Conservation (phyloP, 2,329 filamentous ascomycete species). For the Thielaviopsis cerberus region DNA sequence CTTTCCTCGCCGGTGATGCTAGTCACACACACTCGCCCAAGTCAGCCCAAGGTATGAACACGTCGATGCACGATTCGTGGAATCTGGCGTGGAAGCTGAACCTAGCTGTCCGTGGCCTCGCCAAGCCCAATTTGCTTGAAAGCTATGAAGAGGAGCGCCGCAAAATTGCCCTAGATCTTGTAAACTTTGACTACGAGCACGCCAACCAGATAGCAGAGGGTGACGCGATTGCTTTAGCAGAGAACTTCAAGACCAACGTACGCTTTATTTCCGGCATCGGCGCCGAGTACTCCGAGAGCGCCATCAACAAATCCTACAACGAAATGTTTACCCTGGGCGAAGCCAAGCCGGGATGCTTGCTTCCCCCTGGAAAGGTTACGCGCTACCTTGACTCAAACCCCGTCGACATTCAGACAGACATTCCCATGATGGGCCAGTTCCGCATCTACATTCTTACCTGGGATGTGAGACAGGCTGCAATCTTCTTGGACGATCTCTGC, state of each 20-base stretch:
- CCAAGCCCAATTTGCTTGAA: slow-evolving; percentile 33
- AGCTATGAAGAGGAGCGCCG: slow-evolving; percentile 46
- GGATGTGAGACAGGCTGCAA: slow-evolving; percentile 34
- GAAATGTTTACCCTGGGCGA: slow-evolving; percentile 27
- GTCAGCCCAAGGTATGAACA: slow-evolving; percentile 51
- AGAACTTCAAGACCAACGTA: slow-evolving; percentile 52
- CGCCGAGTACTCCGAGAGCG: slow-evolving; percentile 37
- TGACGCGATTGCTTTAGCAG: slow-evolving; percentile 42
- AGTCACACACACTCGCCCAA: slow-evolving; percentile 57
- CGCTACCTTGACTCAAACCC: slow-evolving; percentile 63
- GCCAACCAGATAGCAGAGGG: slow-evolving; percentile 41
- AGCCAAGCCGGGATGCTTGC: slow-evolving; percentile 33
- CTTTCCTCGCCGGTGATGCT: slow-evolving; percentile 54
- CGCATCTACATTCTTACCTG: slow-evolving; percentile 53
- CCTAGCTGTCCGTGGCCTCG: slow-evolving; percentile 35
- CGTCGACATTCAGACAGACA: slow-evolving; percentile 58
- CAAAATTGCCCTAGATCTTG: slow-evolving; percentile 39
- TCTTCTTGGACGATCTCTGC: slow-evolving; percentile 43
- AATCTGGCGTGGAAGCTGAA: slow-evolving; percentile 39
- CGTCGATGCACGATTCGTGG: slow-evolving; percentile 40
- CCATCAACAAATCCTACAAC: slow-evolving; percentile 27
- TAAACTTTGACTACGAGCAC: slow-evolving; percentile 40
- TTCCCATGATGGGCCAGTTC: slow-evolving; percentile 61
- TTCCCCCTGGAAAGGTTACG: slow-evolving; percentile 51
- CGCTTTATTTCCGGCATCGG: slow-evolving; percentile 58